Percentiles rank a stretch among this genome's conserved stretches.
Evolutionary conservation across 208 protist genomes (phyloP).

Genomic region (Leishmania martiniquensis): DNA sequence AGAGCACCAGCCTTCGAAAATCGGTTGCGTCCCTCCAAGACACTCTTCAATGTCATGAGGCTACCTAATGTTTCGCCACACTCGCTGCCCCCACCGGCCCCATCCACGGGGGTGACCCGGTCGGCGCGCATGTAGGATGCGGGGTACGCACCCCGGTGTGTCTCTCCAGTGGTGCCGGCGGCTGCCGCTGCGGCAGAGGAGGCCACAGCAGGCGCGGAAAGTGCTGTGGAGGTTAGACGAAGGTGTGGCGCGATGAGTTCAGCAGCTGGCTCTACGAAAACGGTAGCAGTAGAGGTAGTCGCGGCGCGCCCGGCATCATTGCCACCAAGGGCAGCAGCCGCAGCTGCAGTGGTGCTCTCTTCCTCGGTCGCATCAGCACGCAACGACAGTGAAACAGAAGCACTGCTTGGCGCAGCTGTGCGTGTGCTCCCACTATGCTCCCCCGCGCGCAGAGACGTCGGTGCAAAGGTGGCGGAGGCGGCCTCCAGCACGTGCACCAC

Average conservation of each 20-base stretch:
- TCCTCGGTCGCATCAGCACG: no score
- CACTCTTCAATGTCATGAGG: conserved; percentile 16
- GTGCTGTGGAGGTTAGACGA: not conserved
- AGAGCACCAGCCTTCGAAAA: conserved; percentile 11
- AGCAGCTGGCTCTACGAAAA: not conserved
- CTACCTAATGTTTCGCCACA: conserved; percentile 1
- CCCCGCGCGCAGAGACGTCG: not conserved
- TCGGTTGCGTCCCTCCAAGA: not conserved
- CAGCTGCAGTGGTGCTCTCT: no score
- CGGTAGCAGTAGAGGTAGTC: not conserved
- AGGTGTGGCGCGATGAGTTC: not conserved
- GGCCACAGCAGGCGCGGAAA: not conserved
- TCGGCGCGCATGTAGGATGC: not conserved
- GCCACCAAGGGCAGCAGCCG: not conserved
- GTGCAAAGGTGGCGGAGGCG: not conserved
- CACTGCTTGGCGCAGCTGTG: not conserved
- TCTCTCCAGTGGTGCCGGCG: not conserved
- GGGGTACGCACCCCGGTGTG: not conserved
- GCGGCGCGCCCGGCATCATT: not conserved
- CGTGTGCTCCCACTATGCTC: not conserved
- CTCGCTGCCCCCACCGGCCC: not conserved
- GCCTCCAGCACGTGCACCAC: not conserved
- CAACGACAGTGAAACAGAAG: not conserved
- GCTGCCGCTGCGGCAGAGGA: not conserved
- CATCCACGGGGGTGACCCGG: not conserved